Evolutionary conservation across 192 early-diverging fungal genomes (phyloP).

Genomic region (Rhizophagus clarus): DNA sequence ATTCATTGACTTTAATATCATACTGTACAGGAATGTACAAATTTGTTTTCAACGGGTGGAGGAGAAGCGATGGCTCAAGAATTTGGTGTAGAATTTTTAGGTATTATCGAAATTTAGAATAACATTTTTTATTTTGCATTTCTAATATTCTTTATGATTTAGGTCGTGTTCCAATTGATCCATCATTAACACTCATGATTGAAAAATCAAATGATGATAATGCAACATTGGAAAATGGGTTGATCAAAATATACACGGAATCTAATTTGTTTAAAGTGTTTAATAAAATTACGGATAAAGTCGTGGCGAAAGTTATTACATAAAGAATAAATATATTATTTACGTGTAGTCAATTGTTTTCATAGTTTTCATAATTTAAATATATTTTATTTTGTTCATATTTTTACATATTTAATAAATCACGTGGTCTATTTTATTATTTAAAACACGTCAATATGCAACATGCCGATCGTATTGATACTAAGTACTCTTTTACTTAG

Average conservation of each 20-base stretch:
- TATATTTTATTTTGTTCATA: too few species aligned
- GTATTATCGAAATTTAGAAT: background rate
- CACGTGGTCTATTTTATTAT: too few species aligned
- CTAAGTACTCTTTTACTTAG: too few species aligned
- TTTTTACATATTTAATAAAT: too few species aligned
- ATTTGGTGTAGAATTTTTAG: slow-evolving; percentile 84
- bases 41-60: slow-evolving; percentile 93
- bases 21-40: slow-evolving; percentile 70
- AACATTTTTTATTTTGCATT: background rate
- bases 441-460: too few species aligned
- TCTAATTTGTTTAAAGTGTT: slow-evolving; percentile 60
- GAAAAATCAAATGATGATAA: slow-evolving; percentile 45
- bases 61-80: slow-evolving; percentile 89
- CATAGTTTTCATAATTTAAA: too few species aligned
- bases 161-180: slow-evolving; percentile 89
- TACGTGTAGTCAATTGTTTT: too few species aligned
- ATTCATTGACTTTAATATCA: slow-evolving; percentile 41
- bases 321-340: background rate
- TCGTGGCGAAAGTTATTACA: slow-evolving; percentile 37
- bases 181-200: slow-evolving; percentile 67
- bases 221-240: slow-evolving; percentile 36
- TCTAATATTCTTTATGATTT: background rate
- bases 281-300: slow-evolving; percentile 49
- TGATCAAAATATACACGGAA: slow-evolving; percentile 50
- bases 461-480: too few species aligned